Conservation (phyloP, 2,329 filamentous ascomycete species). For the Colletotrichum abscissum region DNA sequence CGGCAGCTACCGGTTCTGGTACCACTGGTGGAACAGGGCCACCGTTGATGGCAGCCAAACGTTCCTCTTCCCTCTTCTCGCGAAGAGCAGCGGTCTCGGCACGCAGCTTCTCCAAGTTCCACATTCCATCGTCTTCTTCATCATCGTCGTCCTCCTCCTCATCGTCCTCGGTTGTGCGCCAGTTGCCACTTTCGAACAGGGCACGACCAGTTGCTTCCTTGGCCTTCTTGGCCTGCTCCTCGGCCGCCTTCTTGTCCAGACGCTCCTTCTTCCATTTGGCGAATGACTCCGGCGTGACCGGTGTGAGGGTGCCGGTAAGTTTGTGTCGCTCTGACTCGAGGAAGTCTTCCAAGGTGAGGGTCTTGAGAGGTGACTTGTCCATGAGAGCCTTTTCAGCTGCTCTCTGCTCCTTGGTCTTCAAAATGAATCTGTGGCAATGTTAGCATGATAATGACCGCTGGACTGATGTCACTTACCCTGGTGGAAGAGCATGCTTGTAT, state of each 20-base stretch:
- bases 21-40: slow-evolving; percentile 27
- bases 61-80: slow-evolving; percentile 82
- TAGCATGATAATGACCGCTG: background rate
- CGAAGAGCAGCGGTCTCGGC: slow-evolving; percentile 84
- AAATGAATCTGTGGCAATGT: slow-evolving; percentile 76
- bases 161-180: slow-evolving; percentile 70
- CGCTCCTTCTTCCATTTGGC: slow-evolving; percentile 98
- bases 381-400: slow-evolving; percentile 94
- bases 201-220: slow-evolving; percentile 97
- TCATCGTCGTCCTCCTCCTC: slow-evolving; percentile 70
- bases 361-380: slow-evolving; percentile 95
- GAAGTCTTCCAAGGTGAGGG: slow-evolving; percentile 96
- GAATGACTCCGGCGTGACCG: slow-evolving; percentile 92
- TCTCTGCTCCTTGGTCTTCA: slow-evolving; percentile 98
- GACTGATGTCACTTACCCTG: slow-evolving; percentile 75
- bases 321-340: slow-evolving; percentile 96
- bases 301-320: slow-evolving; percentile 89
- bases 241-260: slow-evolving; percentile 93
- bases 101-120: slow-evolving; percentile 86
- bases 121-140: slow-evolving; percentile 59
- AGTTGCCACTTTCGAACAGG: slow-evolving; percentile 96
- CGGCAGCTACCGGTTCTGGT: slow-evolving; percentile 2
- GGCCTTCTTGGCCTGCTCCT: slow-evolving; percentile 87
- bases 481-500: slow-evolving; percentile 95
- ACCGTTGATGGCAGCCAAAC: slow-evolving; percentile 51